Conservation (phyloP, 768 basidiomycete genomes). For the Cystofilobasidium bisporidii region DNA sequence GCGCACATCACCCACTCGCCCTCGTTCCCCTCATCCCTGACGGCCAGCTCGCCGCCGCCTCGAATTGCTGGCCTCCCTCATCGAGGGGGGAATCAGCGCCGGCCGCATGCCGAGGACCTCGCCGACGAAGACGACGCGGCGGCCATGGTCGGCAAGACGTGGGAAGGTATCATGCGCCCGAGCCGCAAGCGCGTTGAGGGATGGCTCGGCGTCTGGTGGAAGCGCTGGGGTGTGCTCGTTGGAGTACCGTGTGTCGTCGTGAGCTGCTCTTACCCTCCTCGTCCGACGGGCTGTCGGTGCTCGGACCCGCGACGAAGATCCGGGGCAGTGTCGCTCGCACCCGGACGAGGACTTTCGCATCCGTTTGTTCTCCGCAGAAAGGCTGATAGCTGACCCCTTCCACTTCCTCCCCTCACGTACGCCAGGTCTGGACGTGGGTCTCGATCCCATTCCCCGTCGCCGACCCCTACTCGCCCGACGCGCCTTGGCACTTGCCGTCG, state of each 20-base stretch:
- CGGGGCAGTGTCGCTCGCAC: too few relatives aligned
- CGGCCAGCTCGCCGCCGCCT: background rate
- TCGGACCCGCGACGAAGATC: too few relatives aligned
- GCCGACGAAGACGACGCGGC: conserved; percentile 5
- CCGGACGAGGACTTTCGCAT: too few relatives aligned
- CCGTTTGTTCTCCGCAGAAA: too few relatives aligned
- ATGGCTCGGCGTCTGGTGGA: conserved; percentile 42
- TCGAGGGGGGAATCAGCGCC: background rate
- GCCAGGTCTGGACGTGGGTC: conserved; percentile 45
- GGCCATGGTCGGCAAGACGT: background rate
- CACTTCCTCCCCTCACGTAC: background rate
- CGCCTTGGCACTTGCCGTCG: conserved; percentile 10
- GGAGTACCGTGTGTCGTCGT: conserved; percentile 41
- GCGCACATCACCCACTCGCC: conserved; percentile 17
- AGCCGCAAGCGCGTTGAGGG: conserved; percentile 38
- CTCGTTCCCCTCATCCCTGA: background rate
- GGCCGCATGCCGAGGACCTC: background rate
- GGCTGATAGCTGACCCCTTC: background rate
- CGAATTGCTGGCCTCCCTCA: background rate
- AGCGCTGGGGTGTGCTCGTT: conserved; percentile 41
- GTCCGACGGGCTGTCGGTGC: too few relatives aligned
- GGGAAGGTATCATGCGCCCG: conserved; percentile 33
- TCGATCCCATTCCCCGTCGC: conserved; percentile 42
- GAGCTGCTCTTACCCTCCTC: conserved; percentile 22
- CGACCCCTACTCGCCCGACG: conserved; percentile 33